phyloP scores from a whole-genome alignment of 2,329 filamentous ascomycete species.

The Escovopsis sp. region DNA sequence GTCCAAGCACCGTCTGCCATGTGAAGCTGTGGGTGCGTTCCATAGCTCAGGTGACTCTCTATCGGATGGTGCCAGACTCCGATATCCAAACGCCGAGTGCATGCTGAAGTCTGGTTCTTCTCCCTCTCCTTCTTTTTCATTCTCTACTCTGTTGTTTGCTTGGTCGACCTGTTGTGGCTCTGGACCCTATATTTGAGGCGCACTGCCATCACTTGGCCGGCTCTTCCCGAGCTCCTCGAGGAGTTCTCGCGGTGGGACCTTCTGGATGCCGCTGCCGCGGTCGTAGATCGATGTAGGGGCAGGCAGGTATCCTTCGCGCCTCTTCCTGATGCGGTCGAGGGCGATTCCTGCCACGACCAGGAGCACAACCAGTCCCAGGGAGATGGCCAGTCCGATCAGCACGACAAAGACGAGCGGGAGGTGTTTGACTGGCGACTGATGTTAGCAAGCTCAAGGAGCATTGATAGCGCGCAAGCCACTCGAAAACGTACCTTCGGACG shows the following conservation, averaged over 20 bases:
- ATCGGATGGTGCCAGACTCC: slow-evolving; percentile 7
- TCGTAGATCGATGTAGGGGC: slow-evolving; percentile 55
- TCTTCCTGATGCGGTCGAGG: slow-evolving; percentile 61
- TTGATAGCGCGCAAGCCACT: not conserved
- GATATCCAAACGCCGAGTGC: slow-evolving; percentile 23
- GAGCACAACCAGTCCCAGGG: slow-evolving; percentile 62
- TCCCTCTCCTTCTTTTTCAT: not conserved
- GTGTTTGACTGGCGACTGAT: slow-evolving; percentile 26
- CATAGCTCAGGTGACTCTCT: not conserved
- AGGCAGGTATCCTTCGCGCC: slow-evolving; percentile 65
- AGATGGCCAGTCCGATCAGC: slow-evolving; percentile 65
- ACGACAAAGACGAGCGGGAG: slow-evolving; percentile 65
- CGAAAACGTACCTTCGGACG: slow-evolving; percentile 38
- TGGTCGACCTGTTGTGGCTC: no score
- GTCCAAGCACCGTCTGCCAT: not conserved
- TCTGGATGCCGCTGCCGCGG: slow-evolving; percentile 40
- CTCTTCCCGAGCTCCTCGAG: slow-evolving; percentile 37
- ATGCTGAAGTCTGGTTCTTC: slow-evolving; percentile 11
- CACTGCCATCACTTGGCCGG: slow-evolving; percentile 22
- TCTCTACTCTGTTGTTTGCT: no score
- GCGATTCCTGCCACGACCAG: slow-evolving; percentile 62
- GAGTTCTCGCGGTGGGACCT: slow-evolving; percentile 47
- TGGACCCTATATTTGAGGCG: slow-evolving; percentile 32
- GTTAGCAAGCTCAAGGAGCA: not conserved
- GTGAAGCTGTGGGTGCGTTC: slow-evolving; percentile 3